A percentile compares a stretch with the other conserved stretches of the same genome.
phyloP scores from a whole-genome alignment of 306 rosid species.

The Fagus sylvatica region DNA sequence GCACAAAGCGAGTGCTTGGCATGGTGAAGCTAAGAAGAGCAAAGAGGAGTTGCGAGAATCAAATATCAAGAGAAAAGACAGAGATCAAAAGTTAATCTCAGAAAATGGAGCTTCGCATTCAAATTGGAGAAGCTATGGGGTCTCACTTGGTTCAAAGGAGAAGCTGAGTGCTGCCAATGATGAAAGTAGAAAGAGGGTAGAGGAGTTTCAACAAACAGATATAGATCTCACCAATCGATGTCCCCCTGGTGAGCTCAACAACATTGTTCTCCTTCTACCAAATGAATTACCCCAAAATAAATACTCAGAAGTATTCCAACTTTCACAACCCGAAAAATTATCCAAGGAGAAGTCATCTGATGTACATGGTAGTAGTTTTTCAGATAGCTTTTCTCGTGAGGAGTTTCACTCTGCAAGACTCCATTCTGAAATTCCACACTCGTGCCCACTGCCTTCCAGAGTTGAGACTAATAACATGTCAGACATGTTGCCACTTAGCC shows the following conservation, averaged over 20 bases:
- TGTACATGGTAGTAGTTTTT: constrained; percentile 44
- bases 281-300: constrained; percentile 37
- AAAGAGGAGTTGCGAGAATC: constrained; percentile 35
- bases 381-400: constrained; percentile 47
- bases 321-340: constrained; percentile 36
- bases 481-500: constrained; percentile 25
- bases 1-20: constrained; percentile 27
- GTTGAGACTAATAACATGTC: constrained; percentile 31
- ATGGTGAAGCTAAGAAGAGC: constrained; percentile 38
- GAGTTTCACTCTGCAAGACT: constrained; percentile 38
- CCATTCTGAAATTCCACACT: constrained; percentile 51
- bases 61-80: constrained; percentile 45
- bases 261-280: constrained; percentile 52
- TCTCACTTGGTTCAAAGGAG: constrained; percentile 35
- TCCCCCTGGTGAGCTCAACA: constrained; percentile 29
- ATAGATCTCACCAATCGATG: constrained; percentile 33
- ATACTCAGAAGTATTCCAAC: constrained; percentile 35
- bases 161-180: constrained; percentile 25
- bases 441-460: constrained; percentile 40
- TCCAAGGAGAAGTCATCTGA: constrained; percentile 40
- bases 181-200: constrained; percentile 41
- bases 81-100: constrained; percentile 27
- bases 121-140: constrained; percentile 30
- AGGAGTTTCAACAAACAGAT: constrained; percentile 30
- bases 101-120: constrained; percentile 36